Percentiles rank a stretch among this genome's conserved stretches.
These are phyloP conservation scores for Boletus sp. DNA, from an alignment of 1,284 basidiomycete genomes.

Conservation along the genomic window DNA sequence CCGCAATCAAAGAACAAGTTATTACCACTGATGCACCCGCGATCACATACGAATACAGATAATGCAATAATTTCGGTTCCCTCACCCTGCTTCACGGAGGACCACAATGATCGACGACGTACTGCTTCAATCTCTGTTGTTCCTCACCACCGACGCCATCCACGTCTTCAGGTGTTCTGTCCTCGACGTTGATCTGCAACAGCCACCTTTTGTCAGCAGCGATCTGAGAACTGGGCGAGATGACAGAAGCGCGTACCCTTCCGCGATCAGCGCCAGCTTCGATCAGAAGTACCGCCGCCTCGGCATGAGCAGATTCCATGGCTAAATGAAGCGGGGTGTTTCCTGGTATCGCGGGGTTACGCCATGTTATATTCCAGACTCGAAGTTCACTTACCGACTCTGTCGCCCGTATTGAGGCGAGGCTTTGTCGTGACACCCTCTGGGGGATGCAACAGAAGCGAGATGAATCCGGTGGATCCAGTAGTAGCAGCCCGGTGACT, in stretches of 20 bases:
- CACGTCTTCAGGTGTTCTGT: conserved; percentile 79
- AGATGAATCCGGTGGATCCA: conserved; percentile 83
- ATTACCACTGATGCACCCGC: background rate
- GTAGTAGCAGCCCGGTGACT: conserved; percentile 95
- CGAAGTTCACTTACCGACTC: conserved; percentile 58
- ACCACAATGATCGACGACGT: conserved; percentile 72
- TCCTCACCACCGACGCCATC: conserved; percentile 75
- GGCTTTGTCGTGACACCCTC: conserved; percentile 67
- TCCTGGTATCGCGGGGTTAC: conserved; percentile 43
- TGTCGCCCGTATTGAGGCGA: conserved; percentile 81
- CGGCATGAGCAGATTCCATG: conserved; percentile 90
- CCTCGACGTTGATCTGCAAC: conserved; percentile 72
- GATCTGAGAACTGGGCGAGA: background rate
- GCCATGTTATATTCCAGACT: background rate
- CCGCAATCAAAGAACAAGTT: background rate
- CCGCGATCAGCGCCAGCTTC: conserved; percentile 90
- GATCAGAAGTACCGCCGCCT: conserved; percentile 83
- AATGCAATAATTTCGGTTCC: background rate
- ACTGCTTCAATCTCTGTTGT: conserved; percentile 71
- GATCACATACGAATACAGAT: background rate
- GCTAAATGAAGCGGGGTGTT: conserved; percentile 96
- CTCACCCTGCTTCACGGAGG: conserved; percentile 17
- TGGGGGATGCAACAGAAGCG: conserved; percentile 72
- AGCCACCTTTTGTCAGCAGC: conserved; percentile 14
- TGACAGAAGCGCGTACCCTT: conserved; percentile 51